These are phyloP conservation scores for Ustilaginoidea virens DNA, from an alignment of 2,329 filamentous ascomycete species.

Conservation along the genomic window DNA sequence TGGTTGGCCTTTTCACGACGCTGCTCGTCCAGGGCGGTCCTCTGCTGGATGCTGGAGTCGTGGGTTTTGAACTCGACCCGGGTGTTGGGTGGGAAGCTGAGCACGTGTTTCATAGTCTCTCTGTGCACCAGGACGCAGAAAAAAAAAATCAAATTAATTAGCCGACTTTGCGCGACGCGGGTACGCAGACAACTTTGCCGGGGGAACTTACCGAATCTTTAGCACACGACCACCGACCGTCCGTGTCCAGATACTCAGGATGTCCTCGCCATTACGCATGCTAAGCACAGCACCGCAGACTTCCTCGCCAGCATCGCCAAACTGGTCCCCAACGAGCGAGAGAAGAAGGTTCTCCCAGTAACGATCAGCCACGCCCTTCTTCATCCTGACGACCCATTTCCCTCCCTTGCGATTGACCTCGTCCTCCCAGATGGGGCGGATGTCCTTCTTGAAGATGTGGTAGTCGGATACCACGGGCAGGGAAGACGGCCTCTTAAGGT, in stretches of 20 bases:
- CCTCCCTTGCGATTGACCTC: constrained; percentile 91
- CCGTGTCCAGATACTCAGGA: constrained; percentile 94
- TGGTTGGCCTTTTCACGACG: constrained; percentile 65
- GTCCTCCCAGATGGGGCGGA: constrained; percentile 96
- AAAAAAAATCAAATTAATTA: too few species aligned
- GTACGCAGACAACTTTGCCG: too few species aligned
- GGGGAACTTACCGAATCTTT: constrained; percentile 66
- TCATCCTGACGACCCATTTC: constrained; percentile 93
- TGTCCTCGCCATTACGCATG: constrained; percentile 89
- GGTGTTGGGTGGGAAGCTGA: constrained; percentile 76
- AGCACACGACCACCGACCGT: constrained; percentile 87
- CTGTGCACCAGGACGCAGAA: constrained; percentile 31
- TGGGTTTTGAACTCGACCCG: constrained; percentile 92
- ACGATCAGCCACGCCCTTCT: constrained; percentile 91
- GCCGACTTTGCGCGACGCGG: too few species aligned
- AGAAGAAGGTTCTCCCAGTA: constrained; percentile 94
- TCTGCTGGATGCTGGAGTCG: constrained; percentile 87
- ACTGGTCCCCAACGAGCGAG: constrained; percentile 86
- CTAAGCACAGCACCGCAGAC: constrained; percentile 91
- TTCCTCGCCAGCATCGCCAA: constrained; percentile 81
- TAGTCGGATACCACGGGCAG: constrained; percentile 92
- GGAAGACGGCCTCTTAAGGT: constrained; percentile 76
- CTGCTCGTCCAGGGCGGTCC: constrained; percentile 78
- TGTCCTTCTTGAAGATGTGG: constrained; percentile 93
- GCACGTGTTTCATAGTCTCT: constrained; percentile 83